Conservation (phyloP, 2,329 filamentous ascomycete species). For the Pseudogymnoascus sp. region DNA sequence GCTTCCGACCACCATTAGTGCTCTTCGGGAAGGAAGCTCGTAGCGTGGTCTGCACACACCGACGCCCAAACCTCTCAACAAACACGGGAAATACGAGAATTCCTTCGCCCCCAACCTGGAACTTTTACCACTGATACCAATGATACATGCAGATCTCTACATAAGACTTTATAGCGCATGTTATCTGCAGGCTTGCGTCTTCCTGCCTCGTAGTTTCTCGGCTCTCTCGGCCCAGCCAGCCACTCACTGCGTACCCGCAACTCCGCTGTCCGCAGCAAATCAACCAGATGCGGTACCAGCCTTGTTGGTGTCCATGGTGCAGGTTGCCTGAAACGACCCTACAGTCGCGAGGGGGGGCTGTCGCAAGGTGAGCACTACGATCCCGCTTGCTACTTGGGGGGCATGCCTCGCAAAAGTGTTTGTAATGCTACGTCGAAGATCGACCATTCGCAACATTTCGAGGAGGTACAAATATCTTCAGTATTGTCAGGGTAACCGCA, state of each 20-base stretch:
- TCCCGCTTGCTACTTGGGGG: neutral
- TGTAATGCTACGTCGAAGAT: neutral
- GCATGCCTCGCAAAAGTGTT: neutral
- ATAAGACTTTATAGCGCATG: too few species aligned
- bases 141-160: too few species aligned
- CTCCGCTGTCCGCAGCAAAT: neutral
- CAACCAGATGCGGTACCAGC: neutral
- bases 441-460: neutral
- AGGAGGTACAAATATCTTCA: neutral
- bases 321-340: neutral
- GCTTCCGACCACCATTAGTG: too few species aligned
- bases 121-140: too few species aligned
- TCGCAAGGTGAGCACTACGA: neutral
- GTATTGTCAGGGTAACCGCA: neutral
- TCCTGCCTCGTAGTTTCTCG: too few species aligned
- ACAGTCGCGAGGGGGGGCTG: neutral
- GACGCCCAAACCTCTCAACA: too few species aligned
- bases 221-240: too few species aligned
- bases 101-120: too few species aligned
- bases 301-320: neutral
- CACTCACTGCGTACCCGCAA: neutral
- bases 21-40: neutral
- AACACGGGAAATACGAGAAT: too few species aligned
- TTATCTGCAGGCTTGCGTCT: too few species aligned
- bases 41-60: neutral